A percentile compares a stretch with the other conserved stretches of the same genome.
phyloP scores from a whole-genome alignment of 148 eudicot species.

The Beta vulgaris region DNA sequence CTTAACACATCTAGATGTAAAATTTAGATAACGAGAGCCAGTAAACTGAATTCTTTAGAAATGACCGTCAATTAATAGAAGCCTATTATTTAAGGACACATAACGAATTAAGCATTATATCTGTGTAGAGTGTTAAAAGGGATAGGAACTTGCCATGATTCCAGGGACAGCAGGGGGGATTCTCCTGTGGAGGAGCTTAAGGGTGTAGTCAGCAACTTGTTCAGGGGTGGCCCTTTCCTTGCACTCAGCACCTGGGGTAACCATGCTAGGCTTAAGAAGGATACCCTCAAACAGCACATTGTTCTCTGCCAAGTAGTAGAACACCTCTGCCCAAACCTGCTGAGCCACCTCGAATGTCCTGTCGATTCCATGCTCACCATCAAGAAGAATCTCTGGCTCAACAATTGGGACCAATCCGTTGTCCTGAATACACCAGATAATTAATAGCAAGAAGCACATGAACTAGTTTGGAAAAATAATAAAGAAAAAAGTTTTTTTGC shows the following conservation, averaged over 20 bases:
- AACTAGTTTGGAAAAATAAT: background rate
- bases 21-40: no score
- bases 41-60: no score
- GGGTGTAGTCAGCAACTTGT: slow-evolving; percentile 77
- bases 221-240: slow-evolving; percentile 79
- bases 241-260: slow-evolving; percentile 94
- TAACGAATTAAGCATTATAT: no score
- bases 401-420: slow-evolving; percentile 94
- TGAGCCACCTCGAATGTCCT: slow-evolving; percentile 85
- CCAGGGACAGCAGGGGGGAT: slow-evolving; percentile 94
- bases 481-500: background rate
- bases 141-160: slow-evolving; percentile 64
- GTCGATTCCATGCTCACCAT: slow-evolving; percentile 89
- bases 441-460: background rate
- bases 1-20: no score
- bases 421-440: slow-evolving; percentile 43
- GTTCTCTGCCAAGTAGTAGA: slow-evolving; percentile 79
- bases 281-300: slow-evolving; percentile 88
- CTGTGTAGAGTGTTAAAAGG: background rate
- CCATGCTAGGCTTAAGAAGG: slow-evolving; percentile 94
- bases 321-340: slow-evolving; percentile 86
- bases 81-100: no score
- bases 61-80: no score
- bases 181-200: slow-evolving; percentile 67
- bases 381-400: slow-evolving; percentile 90